A percentile compares a stretch with the other conserved stretches of the same genome.
Conservation (phyloP, 805 yeast species). For the Saccharomyces eubayanus region DNA sequence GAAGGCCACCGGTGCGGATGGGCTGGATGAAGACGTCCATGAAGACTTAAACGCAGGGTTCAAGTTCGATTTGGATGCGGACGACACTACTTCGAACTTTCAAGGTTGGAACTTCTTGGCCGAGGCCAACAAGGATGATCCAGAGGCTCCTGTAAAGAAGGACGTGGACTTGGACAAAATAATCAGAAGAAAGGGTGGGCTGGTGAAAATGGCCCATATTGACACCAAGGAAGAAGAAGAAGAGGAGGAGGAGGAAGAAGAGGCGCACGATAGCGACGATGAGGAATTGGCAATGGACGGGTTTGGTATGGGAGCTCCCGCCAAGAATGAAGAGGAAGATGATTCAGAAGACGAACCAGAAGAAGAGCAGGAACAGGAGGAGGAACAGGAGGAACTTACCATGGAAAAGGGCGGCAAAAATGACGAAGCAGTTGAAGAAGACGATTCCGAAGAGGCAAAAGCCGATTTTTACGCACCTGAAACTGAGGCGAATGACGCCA, state of each 20-base stretch:
- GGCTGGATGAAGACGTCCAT: constrained; percentile 34
- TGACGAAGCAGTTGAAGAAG: constrained; percentile 21
- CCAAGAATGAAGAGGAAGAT: constrained; percentile 22
- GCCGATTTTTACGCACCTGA: constrained; percentile 65
- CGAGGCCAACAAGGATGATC: constrained; percentile 18
- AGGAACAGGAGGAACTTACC: constrained; percentile 21
- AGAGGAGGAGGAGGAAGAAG: constrained; percentile 39
- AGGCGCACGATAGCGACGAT: constrained; percentile 29
- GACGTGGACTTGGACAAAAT: constrained; percentile 85
- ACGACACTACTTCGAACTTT: constrained; percentile 38
- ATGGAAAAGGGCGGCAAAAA: constrained; percentile 14
- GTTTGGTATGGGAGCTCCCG: constrained; percentile 32
- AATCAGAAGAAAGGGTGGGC: constrained; percentile 78
- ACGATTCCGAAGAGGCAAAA: constrained; percentile 63
- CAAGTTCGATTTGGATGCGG: constrained; percentile 57
- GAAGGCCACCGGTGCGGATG: constrained; percentile 23
- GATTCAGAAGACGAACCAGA: constrained; percentile 23
- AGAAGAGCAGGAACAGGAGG: constrained; percentile 27
- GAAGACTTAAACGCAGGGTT: constrained; percentile 68
- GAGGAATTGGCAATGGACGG: constrained; percentile 33
- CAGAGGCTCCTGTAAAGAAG: constrained; percentile 26
- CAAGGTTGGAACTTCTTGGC: constrained; percentile 83
- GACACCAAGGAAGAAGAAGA: constrained; percentile 34
- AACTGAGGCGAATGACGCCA: constrained; percentile 46
- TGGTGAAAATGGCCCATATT: constrained; percentile 45